Evolutionary conservation across 768 basidiomycete species (phyloP), one percentile per base, ranked within the genome.

Genomic region (Naematelia encephala): DNA sequence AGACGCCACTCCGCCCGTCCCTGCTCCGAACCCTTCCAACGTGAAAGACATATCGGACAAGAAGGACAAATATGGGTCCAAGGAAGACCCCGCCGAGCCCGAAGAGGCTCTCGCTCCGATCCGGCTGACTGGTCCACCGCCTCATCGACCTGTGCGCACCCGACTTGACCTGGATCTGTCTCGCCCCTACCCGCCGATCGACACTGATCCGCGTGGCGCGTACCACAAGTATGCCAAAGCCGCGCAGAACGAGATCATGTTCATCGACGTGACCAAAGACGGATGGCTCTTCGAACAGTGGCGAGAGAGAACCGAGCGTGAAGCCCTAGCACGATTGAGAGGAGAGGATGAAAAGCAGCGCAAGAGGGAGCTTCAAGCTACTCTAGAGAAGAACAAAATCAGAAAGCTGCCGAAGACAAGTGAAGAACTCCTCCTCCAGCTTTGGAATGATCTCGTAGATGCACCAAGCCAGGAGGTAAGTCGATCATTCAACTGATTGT

Each of bases 261-360:
- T 58, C 39, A 54, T 73, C 39, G 71, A 73, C 42, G 62, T 73
- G 0, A 73, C 71, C 26, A 70, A 70, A 51, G 71, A 73, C 44
- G 71, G 71, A 25, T 73, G 71, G 71, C 44, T 73, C 22, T 51
- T 52, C 19, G 68, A 73, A 50, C 71, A 73, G 30, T 73, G 69
- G 68, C 58, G 55, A 27, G 68, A 67, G 56, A 60, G 48, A 28
- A 19, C 57, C 8, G 71, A 73, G 48, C 23, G 68, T 5, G 71
- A 73, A 29, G 71, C 68, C 16, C 50, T 73, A 28, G 69, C 62
- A 26, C 45, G 55, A 12, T 57, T 70, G 56, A 64, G 45, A 5
- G 69, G 71, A 10, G 63, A 66, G 42, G 54, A 64, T 8, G 71
- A 68, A n/a, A 42, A 46, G 39, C 52, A 60, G 26, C 50, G 59